phyloP scores from a whole-genome alignment of 441 rosid genomes.

The Eutrema salsugineum region DNA sequence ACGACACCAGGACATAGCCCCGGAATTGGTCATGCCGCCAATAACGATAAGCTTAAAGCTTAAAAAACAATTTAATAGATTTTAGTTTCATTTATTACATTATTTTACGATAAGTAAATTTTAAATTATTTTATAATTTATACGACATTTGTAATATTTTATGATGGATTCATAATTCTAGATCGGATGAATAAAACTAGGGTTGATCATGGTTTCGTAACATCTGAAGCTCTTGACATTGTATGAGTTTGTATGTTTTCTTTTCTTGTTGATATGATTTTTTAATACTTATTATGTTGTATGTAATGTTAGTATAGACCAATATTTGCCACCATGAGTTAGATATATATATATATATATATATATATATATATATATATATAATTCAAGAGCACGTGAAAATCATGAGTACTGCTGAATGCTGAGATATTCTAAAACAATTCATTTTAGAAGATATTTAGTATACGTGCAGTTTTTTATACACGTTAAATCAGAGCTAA shows the following conservation, averaged over 20 bases:
- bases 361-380: too few relatives aligned
- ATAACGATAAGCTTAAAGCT: constrained; percentile 16
- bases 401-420: background rate
- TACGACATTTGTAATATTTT: constrained; percentile 3
- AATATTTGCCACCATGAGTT: background rate
- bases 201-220: background rate
- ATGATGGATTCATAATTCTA: constrained; percentile 25
- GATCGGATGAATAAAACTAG: constrained; percentile 24
- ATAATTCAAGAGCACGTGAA: background rate
- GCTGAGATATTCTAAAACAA: background rate
- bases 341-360: too few relatives aligned
- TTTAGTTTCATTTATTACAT: constrained; percentile 13
- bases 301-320: background rate
- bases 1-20: constrained; percentile 81
- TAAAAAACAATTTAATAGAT: background rate
- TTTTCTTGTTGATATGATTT: background rate
- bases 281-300: background rate
- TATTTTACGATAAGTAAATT: background rate
- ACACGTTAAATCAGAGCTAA: background rate
- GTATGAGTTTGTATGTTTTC: background rate
- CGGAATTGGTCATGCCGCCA: constrained; percentile 57
- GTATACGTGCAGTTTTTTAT: background rate
- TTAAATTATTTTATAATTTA: background rate
- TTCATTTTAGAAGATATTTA: background rate
- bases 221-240: background rate